These are phyloP conservation scores for Clavariopsis aquatica DNA, from an alignment of 495 filamentous ascomycete genomes.

Conservation along the genomic window DNA sequence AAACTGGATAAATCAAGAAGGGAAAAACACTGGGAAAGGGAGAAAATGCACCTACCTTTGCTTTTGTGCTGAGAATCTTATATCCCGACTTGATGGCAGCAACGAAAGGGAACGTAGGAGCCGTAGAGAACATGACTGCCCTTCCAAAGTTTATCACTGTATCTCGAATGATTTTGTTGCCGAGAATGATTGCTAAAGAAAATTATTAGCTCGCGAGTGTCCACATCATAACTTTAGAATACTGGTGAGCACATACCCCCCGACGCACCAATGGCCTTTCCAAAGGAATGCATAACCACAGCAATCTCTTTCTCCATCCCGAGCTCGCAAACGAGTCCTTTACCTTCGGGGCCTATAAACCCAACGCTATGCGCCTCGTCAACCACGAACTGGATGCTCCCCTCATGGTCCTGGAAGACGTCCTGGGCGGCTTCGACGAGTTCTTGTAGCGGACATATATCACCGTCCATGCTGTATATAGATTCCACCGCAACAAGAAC, in stretches of 20 bases:
- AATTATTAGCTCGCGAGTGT: too few relatives aligned
- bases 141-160: constrained; percentile 60
- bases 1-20: too few relatives aligned
- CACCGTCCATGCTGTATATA: constrained; percentile 37
- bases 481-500: constrained; percentile 32
- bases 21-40: too few relatives aligned
- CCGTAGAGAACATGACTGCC: constrained; percentile 60
- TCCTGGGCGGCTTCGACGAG: constrained; percentile 58
- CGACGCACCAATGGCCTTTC: not conserved
- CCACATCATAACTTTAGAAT: not conserved
- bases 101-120: constrained; percentile 56
- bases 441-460: constrained; percentile 39
- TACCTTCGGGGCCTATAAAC: constrained; percentile 6
- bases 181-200: constrained; percentile 14
- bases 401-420: constrained; percentile 50
- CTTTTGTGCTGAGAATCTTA: constrained; percentile 34
- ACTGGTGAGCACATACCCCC: constrained; percentile 10
- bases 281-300: constrained; percentile 4
- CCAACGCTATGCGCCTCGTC: constrained; percentile 21
- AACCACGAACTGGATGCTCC: constrained; percentile 13
- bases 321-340: not conserved
- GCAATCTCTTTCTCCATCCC: constrained; percentile 17
- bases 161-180: constrained; percentile 1
- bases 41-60: too few relatives aligned
- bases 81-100: constrained; percentile 54